phyloP scores from a whole-genome alignment of 2,329 filamentous ascomycete genomes.

The Microthyrium microscopicum region DNA sequence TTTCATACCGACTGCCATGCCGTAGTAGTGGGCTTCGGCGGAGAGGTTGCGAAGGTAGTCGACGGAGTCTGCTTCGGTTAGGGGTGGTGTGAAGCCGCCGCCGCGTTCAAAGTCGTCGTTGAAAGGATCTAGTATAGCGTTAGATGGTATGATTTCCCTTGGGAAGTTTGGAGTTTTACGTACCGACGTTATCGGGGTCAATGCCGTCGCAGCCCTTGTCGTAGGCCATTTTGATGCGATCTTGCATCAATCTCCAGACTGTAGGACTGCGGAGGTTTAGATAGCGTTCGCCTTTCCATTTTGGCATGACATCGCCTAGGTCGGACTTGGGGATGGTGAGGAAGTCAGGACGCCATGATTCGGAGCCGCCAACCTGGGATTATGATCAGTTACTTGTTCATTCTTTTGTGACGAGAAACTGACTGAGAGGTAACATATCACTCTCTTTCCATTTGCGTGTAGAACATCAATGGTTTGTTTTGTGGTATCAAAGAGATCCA shows the following conservation, averaged over 20 bases:
- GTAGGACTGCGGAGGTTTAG: conserved; percentile 12
- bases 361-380: conserved; percentile 13
- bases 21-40: conserved; percentile 2
- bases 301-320: conserved; percentile 9
- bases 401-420: conserved; percentile 10
- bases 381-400: conserved; percentile 16
- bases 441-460: conserved; percentile 36
- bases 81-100: neutral
- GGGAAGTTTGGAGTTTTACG: conserved; percentile 9
- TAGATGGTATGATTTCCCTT: conserved; percentile 1
- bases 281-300: conserved; percentile 15
- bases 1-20: conserved; percentile 48
- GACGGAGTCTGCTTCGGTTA: conserved; percentile 7
- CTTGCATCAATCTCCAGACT: conserved; percentile 14
- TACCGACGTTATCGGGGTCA: conserved; percentile 17
- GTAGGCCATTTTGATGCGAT: conserved; percentile 13
- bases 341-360: conserved; percentile 13
- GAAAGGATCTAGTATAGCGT: conserved; percentile 12
- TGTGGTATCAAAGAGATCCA: conserved; percentile 40
- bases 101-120: conserved; percentile 24
- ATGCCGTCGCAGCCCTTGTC: conserved; percentile 21
- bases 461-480: conserved; percentile 30
- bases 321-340: conserved; percentile 11
- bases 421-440: conserved; percentile 29
- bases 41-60: conserved; percentile 3